Percentiles rank a stretch among this genome's conserved stretches.
phyloP scores from a whole-genome alignment of 345 rosid species.

The Noccaea caerulescens region DNA sequence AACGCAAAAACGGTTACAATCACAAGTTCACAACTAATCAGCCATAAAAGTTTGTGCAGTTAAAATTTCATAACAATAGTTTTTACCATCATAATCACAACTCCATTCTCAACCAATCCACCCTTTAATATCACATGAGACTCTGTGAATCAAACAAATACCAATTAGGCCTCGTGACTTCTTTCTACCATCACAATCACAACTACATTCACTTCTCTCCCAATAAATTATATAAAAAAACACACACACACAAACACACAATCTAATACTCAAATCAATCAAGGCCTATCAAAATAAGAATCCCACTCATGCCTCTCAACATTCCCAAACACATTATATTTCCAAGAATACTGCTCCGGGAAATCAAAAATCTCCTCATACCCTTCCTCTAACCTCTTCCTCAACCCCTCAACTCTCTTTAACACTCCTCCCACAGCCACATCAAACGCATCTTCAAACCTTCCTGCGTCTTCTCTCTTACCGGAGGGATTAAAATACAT shows the following conservation, averaged over 20 bases:
- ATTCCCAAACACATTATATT: constrained; percentile 56
- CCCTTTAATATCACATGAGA: too few species aligned
- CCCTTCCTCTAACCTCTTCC: constrained; percentile 49
- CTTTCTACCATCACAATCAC: constrained; percentile 21
- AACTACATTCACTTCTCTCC: constrained; percentile 29
- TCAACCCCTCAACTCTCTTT: constrained; percentile 51
- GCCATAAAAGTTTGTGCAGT: too few species aligned
- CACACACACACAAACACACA: constrained; percentile 9
- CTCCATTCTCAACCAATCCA: background rate
- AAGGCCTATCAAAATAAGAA: constrained; percentile 52
- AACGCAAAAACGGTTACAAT: too few species aligned
- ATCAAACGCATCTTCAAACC: constrained; percentile 78
- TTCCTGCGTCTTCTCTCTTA: constrained; percentile 46
- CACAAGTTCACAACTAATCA: too few species aligned
- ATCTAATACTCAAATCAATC: constrained; percentile 5
- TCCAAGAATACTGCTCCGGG: constrained; percentile 62
- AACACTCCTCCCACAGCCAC: constrained; percentile 67
- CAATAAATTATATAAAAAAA: background rate
- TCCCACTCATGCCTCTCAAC: constrained; percentile 66
- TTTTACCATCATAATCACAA: too few species aligned
- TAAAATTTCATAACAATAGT: too few species aligned
- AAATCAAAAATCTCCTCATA: constrained; percentile 45
- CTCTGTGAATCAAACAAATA: background rate
- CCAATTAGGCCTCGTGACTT: background rate
- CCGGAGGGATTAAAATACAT: constrained; percentile 62